Base-by-base conservation (phyloP, 2,329 filamentous ascomycete species). In the Emericellopsis cladophorae region DNA sequence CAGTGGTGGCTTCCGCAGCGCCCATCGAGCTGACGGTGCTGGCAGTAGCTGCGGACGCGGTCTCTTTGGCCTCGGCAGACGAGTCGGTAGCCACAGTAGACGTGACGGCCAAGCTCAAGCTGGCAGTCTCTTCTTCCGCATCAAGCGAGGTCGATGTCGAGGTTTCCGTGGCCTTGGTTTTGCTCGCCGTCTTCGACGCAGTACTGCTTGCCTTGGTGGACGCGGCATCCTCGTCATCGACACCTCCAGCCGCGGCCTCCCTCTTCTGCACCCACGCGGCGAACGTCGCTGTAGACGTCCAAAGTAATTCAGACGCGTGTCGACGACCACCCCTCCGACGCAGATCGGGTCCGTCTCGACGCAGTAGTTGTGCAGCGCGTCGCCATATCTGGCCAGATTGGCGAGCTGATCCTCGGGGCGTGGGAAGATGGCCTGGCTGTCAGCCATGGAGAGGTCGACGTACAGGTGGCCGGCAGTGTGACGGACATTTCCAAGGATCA, bases 281-380 rank as follows among this genome's bases (percentile, higher is more conserved):
- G 21, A 46, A 49, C 47, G 15, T 49, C 35, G 29, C 45, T 49
- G 44, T 51, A 57, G 15, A 59, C 33, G 22, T 60, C 51, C 51
- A 42, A 62, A 62, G 42, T 64, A 64, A 46, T 60, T 59, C 9
- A 57, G 49, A 40, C 64, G 61, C 8, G 51, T 51, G 8, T 51
- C 52, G 3, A 54, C 50, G 4, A 48, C 49, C 21, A 57, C 46
- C 7, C 59, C 60, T 14, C 51, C 51, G 11, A 61, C 62, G 45
- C 64, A 66, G 41, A 63, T 56, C 2, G 62, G 60, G 40, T 65
- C 64, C 9, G 54, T 54, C 4, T 46, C 44, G 26, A 53, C 50
- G 43, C 62, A 64, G 50, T 61, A 64, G 12, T 53, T 54, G 38
- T 53, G 58, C 7, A 57, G 41, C 8, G 52, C 41, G 24, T 41